Percentiles rank a stretch among this genome's conserved stretches.
phyloP scores from a whole-genome alignment of 768 basidiomycete genomes.

The Termitomyces sp. region DNA sequence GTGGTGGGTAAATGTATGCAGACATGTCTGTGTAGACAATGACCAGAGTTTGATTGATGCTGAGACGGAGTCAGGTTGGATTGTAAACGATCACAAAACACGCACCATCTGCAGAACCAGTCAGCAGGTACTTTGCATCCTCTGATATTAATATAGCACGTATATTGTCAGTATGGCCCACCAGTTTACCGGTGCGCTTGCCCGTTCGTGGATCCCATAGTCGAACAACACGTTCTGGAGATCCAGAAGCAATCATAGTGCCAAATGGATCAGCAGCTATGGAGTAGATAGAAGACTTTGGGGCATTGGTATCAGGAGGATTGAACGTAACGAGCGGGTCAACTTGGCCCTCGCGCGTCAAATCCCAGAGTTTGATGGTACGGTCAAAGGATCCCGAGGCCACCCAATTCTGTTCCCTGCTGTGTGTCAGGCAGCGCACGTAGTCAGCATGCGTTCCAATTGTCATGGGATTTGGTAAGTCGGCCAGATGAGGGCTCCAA shows the following conservation, averaged over 20 bases:
- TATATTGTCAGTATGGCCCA: conserved; percentile 98
- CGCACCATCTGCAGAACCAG: conserved; percentile 75
- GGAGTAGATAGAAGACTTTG: conserved; percentile 77
- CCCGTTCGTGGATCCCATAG: conserved; percentile 93
- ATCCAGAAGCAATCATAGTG: conserved; percentile 79
- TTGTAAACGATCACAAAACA: background rate
- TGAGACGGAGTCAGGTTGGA: conserved; percentile 11
- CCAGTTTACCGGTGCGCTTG: conserved; percentile 78
- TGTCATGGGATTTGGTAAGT: conserved; percentile 56
- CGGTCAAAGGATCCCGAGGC: conserved; percentile 95
- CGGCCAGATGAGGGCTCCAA: conserved; percentile 80
- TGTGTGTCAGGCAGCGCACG: conserved; percentile 75
- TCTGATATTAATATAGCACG: conserved; percentile 86
- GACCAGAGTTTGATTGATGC: conserved; percentile 96
- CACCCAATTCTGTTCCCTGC: conserved; percentile 81
- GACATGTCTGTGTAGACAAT: conserved; percentile 77
- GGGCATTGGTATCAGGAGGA: conserved; percentile 60
- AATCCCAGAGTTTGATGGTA: conserved; percentile 93
- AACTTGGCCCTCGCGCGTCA: conserved; percentile 37
- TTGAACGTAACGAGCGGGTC: conserved; percentile 63
- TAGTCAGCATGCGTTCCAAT: conserved; percentile 84
- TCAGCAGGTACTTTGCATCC: conserved; percentile 85
- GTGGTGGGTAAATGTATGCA: conserved; percentile 96
- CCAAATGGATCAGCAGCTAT: conserved; percentile 79
- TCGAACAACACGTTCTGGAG: conserved; percentile 86